Evolutionary conservation across 352 stramenopile species (phyloP), one percentile per base, ranked within the genome.

Genomic region (Globisporangium cystogenes): DNA sequence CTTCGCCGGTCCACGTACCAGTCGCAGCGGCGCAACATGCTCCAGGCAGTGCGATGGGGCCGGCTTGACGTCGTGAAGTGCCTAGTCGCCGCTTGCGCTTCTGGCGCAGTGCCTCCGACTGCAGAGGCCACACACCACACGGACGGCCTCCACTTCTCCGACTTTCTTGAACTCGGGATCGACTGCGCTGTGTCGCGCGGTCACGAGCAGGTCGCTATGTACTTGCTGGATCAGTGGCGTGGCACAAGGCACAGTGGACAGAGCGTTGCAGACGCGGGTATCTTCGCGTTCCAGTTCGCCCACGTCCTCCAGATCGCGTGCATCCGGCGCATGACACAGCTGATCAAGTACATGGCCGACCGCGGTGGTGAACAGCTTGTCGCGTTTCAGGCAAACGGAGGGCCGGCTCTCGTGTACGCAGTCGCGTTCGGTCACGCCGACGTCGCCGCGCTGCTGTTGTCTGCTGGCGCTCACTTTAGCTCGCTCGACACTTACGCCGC

Each of bases 221-320:
- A 67, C 26, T 61, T 90, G 35, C 60, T 88, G 4, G 65, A 44
- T 2, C 55, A 83, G 3, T 88, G 77, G 75, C 55, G 74, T 27
- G 65, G 67, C 1, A 65, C 71, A 40, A 78, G 74, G 42, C 71
- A 76, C 55, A 75, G 70, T 49, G 61, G 51, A 1, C 27, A 42
- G 10, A 66, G 49, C 15, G 61, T 49, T 4, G 61, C 43, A 14
- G 71, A 76, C 42, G 51, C 68, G 0, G 71, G 57, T 42, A 64
- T 70, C 6, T 88, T 88, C 60, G 71, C 75, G 2, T 87, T 88
- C 37, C 80, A 88, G 53, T 90, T 88, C 47, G 75, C 76, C 7
- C 55, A 69, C 42, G 73, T 67, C 14, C 80, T 88, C 36, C 80
- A 88, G 46, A 45, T 82, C 7, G 76, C 76, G 31, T 88, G 76